Base-by-base conservation (phyloP, 2,329 filamentous ascomycete species). In the Aspergillus cejpii region DNA sequence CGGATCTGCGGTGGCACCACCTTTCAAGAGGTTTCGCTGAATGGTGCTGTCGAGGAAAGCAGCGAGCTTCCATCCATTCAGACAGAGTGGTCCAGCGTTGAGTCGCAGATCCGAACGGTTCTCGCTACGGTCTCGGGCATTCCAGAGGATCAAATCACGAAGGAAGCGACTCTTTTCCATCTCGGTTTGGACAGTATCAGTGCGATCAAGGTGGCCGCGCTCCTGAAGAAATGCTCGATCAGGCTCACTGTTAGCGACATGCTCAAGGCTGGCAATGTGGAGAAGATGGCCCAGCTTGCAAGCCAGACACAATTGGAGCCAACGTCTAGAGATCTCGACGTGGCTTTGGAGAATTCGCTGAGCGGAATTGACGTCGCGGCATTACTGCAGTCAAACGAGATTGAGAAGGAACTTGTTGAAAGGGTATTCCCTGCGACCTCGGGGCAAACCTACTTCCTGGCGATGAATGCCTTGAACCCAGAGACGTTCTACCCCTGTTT, bases 141-240 rank as follows among this genome's bases (percentile, higher is more conserved):
- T 0, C 70, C 81, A 0, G 65, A 73, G 14, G 59, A 72, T 0
- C 71, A 79, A 1, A 85, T 95, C 41, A 65, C 69, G 2, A 74
- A 74, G 44, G 70, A 74, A 1, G 77, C 81, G 40, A 87, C 77
- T 0, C 77, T 95, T 10, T 94, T 92, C 63, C 83, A 92, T 51
- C 74, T 96, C 1, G 90, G 90, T 0, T 78, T 96, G 1, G 90
- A 96, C 62, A 96, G 90, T 0, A 94, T 96, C 63, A 91, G 84
- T 51, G 84, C 88, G 1, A 92, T 96, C 69, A 94, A 92, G 58
- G 81, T 89, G 3, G 80, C 82, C 6, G 77, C 83, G 0, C 71
- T 89, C 6, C 70, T 96, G 3, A 81, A 79, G 33, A 84, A 57
- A 38, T 67, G 74, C 33, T 78, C 74, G 0, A 65, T 95, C 6